A percentile compares a stretch with the other conserved stretches of the same genome.
These are phyloP conservation scores for Casuarina glauca DNA, from an alignment of 306 rosid species.

Conservation along the genomic window DNA sequence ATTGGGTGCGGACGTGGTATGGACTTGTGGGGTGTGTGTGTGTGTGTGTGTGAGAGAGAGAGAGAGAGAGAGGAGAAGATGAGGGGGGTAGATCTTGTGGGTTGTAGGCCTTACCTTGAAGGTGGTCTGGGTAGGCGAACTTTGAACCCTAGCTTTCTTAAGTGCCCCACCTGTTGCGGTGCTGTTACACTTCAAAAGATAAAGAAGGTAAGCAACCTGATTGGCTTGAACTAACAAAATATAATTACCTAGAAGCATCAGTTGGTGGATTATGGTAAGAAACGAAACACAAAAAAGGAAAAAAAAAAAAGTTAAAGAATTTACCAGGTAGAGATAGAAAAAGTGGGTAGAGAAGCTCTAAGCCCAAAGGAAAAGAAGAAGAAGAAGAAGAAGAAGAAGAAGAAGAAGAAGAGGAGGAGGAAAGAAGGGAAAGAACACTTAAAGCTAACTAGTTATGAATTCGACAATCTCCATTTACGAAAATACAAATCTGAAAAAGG, in stretches of 20 bases:
- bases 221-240: background rate
- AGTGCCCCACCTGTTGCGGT: slow-evolving; percentile 71
- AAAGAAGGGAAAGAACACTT: background rate
- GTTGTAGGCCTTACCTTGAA: slow-evolving; percentile 68
- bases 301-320: background rate
- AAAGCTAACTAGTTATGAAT: background rate
- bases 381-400: background rate
- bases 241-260: background rate
- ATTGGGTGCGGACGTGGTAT: slow-evolving; percentile 13
- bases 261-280: background rate
- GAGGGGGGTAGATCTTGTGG: slow-evolving; percentile 10
- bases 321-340: background rate
- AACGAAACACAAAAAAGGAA: background rate
- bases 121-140: slow-evolving; percentile 72
- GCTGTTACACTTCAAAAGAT: slow-evolving; percentile 68
- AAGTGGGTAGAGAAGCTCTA: background rate
- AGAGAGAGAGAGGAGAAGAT: background rate
- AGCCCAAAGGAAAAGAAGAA: background rate
- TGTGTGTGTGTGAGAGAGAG: slow-evolving; percentile 22
- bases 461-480: background rate
- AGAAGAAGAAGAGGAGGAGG: background rate
- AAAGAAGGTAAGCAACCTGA: slow-evolving; percentile 7
- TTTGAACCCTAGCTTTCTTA: slow-evolving; percentile 94
- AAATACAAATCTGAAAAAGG: background rate
- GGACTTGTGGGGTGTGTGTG: background rate